Evolutionary conservation across 208 protist species (phyloP), one percentile per base, ranked within the genome.

Genomic region (Acanthamoeba castellanii): DNA sequence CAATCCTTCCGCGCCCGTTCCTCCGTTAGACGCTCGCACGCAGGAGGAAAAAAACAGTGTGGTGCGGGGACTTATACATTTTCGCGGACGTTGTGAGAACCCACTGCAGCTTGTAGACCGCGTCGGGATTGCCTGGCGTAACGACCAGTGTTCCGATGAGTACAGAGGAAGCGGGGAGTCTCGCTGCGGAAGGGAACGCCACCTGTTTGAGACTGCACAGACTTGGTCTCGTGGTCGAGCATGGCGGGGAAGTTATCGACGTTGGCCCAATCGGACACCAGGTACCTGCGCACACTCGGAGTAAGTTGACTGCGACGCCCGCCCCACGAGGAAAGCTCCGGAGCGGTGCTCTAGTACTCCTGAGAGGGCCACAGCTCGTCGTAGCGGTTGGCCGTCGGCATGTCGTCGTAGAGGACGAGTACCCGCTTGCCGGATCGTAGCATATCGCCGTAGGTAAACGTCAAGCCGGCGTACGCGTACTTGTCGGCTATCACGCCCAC

Each of bases 81-180:
- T 76, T 30, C 14, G 68, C 68, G 68, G 68, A 76, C 22, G 27
- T 18, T 14, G 78, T 87, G 78, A 87, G 78, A 9, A 87, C 78
- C 78, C 78, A 87, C 47, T 87, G 78, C 37, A 87, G 34, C 78
- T 87, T 87, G 47, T 61, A 87, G 27, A 87, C 47, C 13, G 78
- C 78, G 47, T 87, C 78, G 16, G 78, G 78, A 30, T 87, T 57
- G 78, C 78, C 74, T 50, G 74, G 30, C 30, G 20, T 70, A 30
- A 22, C 20, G 20, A 70, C 9, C n/a, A 30, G 61, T 20, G 42
- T 47, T 47, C 7, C 5, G 42, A 6, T 47, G 45, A 47, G 45
- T 47, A 47, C 5, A 47, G 45, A 47, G 45, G 37, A 42, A 42
- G 37, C 13, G 13, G 20, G 20, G 61, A 22, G 37, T 42, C 20